These are phyloP conservation scores for Colletotrichum zoysiae DNA, from an alignment of 2,329 filamentous ascomycete genomes.

Conservation along the genomic window DNA sequence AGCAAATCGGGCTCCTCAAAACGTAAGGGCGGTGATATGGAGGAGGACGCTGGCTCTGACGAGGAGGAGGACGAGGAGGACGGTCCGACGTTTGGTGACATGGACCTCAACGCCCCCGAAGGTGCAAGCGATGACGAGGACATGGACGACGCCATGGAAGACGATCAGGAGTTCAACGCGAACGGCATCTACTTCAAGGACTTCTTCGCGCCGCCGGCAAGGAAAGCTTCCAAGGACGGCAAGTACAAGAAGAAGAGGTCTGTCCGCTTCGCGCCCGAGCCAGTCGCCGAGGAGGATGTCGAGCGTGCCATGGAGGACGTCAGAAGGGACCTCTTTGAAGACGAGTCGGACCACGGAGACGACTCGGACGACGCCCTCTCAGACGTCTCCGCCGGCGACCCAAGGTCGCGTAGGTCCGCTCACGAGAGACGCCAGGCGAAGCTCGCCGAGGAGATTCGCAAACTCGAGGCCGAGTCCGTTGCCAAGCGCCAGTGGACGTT, in stretches of 20 bases:
- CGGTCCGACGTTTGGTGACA: conserved; percentile 86
- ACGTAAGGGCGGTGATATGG: conserved; percentile 46
- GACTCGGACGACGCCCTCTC: conserved; percentile 75
- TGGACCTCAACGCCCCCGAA: conserved; percentile 79
- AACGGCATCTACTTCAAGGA: conserved; percentile 93
- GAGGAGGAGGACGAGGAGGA: conserved; percentile 74
- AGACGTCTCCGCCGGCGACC: conserved; percentile 76
- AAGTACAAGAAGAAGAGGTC: conserved; percentile 56
- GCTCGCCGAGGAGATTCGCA: conserved; percentile 89
- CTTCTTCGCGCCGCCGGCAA: conserved; percentile 89
- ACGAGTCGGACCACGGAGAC: conserved; percentile 70
- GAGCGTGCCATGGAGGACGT: conserved; percentile 88
- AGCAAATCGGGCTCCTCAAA: conserved; percentile 47
- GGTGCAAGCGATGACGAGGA: conserved; percentile 76
- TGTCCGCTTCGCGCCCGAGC: conserved; percentile 55
- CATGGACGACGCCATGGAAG: conserved; percentile 66
- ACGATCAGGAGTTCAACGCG: conserved; percentile 73
- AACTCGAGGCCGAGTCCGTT: conserved; percentile 88
- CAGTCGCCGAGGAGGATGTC: conserved; percentile 74
- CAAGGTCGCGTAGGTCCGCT: conserved; percentile 80
- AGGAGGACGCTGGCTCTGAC: conserved; percentile 49
- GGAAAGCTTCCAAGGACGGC: conserved; percentile 68
- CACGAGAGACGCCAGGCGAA: conserved; percentile 91
- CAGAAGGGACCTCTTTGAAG: conserved; percentile 90
- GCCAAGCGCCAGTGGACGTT: conserved; percentile 93